A percentile compares a stretch with the other conserved stretches of the same genome.
These are phyloP conservation scores for Ilyonectria robusta DNA, from an alignment of 2,329 filamentous ascomycete genomes.

Conservation along the genomic window DNA sequence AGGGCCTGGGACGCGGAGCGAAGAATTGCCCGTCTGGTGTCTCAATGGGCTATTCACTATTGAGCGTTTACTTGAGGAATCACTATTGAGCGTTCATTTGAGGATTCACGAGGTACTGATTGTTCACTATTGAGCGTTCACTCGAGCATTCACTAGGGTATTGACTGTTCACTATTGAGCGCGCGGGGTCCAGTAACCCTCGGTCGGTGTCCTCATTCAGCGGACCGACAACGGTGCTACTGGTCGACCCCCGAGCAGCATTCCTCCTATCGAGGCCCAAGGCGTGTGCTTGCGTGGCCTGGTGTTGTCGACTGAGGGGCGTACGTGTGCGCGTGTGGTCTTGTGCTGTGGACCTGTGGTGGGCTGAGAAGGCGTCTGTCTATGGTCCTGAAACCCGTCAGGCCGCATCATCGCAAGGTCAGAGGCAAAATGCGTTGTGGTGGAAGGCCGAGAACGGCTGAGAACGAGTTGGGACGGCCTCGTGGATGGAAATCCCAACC, in stretches of 20 bases:
- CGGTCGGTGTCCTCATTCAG: too few relatives aligned
- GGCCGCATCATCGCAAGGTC: background rate
- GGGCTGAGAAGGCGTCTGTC: background rate
- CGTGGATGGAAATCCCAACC: background rate
- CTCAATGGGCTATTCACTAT: background rate
- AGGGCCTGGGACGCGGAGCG: constrained; percentile 9
- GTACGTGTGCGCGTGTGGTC: background rate
- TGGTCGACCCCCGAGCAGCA: background rate
- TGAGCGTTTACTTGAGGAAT: background rate
- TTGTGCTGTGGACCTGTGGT: background rate
- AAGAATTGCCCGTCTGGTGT: background rate
- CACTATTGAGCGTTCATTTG: too few relatives aligned
- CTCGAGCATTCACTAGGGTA: too few relatives aligned
- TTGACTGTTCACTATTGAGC: too few relatives aligned
- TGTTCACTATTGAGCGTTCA: too few relatives aligned
- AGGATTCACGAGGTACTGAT: too few relatives aligned
- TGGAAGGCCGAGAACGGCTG: background rate
- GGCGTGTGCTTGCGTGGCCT: too few relatives aligned
- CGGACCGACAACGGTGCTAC: too few relatives aligned
- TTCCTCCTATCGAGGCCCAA: background rate
- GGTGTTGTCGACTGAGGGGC: too few relatives aligned
- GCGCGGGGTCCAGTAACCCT: too few relatives aligned
- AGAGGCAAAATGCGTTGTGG: background rate
- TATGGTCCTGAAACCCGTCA: background rate
- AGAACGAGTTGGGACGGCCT: background rate